These are phyloP conservation scores for Grosmannia serpens DNA, from an alignment of 2,329 filamentous ascomycete genomes.

Conservation along the genomic window DNA sequence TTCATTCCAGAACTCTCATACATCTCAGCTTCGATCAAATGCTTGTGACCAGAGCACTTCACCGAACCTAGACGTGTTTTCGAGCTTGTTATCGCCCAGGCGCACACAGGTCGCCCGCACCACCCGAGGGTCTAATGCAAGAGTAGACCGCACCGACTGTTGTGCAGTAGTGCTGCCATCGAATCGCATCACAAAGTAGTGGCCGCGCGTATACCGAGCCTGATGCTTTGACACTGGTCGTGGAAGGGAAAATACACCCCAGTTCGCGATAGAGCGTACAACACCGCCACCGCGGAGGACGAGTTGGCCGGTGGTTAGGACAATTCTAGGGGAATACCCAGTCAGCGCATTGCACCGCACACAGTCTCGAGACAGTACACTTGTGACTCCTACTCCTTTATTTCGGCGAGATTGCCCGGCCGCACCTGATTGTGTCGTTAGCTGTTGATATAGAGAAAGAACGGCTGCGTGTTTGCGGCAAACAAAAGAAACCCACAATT, in stretches of 20 bases:
- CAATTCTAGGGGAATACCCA: constrained; percentile 51
- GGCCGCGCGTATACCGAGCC: constrained; percentile 69
- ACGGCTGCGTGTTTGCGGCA: too few species aligned
- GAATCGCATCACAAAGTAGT: constrained; percentile 98
- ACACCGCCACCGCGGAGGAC: constrained; percentile 79
- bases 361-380: neutral
- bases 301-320: constrained; percentile 69
- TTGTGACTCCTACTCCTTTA: constrained; percentile 63
- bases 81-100: constrained; percentile 73
- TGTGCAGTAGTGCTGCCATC: constrained; percentile 67
- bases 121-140: constrained; percentile 81
- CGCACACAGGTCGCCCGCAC: constrained; percentile 80
- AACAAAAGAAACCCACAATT: constrained; percentile 50
- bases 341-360: neutral
- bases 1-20: too few species aligned
- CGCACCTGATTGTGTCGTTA: constrained; percentile 54
- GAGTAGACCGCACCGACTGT: constrained; percentile 59
- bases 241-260: constrained; percentile 84
- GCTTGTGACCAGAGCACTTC: constrained; percentile 35
- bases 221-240: constrained; percentile 70
- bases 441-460: neutral
- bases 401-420: constrained; percentile 77
- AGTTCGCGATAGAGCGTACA: constrained; percentile 86
- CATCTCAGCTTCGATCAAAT: constrained; percentile 13
- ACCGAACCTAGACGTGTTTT: constrained; percentile 42